Conservation (phyloP, 176 grass and related monocot species). For the Rhynchospora tenuis region DNA sequence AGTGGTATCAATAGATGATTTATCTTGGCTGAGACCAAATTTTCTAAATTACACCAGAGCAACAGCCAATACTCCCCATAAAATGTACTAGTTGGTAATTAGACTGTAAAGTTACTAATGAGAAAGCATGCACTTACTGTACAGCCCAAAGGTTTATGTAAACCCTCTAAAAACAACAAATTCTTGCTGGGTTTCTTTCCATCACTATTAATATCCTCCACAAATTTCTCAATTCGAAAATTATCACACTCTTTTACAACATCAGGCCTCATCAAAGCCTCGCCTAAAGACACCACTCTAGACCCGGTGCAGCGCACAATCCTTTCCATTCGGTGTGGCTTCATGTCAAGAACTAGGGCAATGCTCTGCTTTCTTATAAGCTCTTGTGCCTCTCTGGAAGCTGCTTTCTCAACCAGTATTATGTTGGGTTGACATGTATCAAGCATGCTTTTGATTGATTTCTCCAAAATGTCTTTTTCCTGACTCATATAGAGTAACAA, state of each 20-base stretch:
- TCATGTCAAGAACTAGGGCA: constrained; percentile 84
- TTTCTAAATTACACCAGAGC: not conserved
- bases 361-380: constrained; percentile 63
- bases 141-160: constrained; percentile 84
- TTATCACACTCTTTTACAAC: constrained; percentile 52
- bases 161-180: constrained; percentile 87
- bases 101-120: not conserved
- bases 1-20: not conserved
- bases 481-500: constrained; percentile 30
- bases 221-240: constrained; percentile 77
- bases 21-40: not conserved
- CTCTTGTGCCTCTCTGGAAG: constrained; percentile 69
- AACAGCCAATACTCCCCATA: not conserved
- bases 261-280: constrained; percentile 46
- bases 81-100: not conserved
- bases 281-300: constrained; percentile 52
- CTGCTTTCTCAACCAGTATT: constrained; percentile 88
- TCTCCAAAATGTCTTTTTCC: constrained; percentile 77
- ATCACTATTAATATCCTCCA: constrained; percentile 57
- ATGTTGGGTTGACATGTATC: constrained; percentile 52
- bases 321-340: constrained; percentile 62
- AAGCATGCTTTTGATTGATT: constrained; percentile 51
- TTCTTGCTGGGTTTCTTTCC: constrained; percentile 66
- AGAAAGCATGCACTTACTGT: constrained; percentile 49
- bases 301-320: constrained; percentile 84